Evolutionary conservation across 1,139 yeast genomes (phyloP).

Genomic region (Saccharomyces hybrid): DNA sequence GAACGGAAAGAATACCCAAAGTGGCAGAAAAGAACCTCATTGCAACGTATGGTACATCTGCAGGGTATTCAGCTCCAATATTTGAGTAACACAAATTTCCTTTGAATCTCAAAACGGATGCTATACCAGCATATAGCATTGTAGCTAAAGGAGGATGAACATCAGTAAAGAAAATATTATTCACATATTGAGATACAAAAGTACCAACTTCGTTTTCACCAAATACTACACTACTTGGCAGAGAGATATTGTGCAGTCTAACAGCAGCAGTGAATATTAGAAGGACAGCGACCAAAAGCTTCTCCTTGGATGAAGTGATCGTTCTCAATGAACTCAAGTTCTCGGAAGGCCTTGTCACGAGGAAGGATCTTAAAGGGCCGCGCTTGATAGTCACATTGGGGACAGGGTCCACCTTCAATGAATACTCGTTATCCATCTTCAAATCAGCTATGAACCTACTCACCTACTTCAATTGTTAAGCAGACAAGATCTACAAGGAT

Average conservation of each 20-base stretch:
- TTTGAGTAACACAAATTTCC: slow-evolving; percentile 65
- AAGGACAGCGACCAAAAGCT: slow-evolving; percentile 40
- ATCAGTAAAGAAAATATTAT: slow-evolving; percentile 72
- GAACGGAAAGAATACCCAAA: slow-evolving; percentile 71
- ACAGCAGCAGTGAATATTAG: slow-evolving; percentile 47
- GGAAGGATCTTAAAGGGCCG: slow-evolving; percentile 37
- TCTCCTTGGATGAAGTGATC: slow-evolving; percentile 33
- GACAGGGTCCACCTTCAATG: background rate
- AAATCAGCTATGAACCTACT: background rate
- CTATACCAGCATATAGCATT: slow-evolving; percentile 74
- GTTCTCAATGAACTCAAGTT: slow-evolving; percentile 36
- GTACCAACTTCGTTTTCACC: slow-evolving; percentile 85
- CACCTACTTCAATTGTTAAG: background rate
- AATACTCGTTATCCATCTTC: background rate
- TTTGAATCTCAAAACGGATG: slow-evolving; percentile 60
- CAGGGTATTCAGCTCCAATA: slow-evolving; percentile 59
- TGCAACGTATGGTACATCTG: slow-evolving; percentile 56
- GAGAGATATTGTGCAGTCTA: slow-evolving; percentile 53
- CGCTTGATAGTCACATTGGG: slow-evolving; percentile 35
- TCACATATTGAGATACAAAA: slow-evolving; percentile 64
- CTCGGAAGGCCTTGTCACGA: slow-evolving; percentile 40
- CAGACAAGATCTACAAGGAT: background rate
- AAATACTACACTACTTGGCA: slow-evolving; percentile 77
- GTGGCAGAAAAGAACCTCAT: slow-evolving; percentile 84
- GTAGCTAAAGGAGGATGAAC: slow-evolving; percentile 92